These are phyloP conservation scores for Papiliotrema laurentii DNA, from an alignment of 1,284 basidiomycete species.

Conservation along the genomic window DNA sequence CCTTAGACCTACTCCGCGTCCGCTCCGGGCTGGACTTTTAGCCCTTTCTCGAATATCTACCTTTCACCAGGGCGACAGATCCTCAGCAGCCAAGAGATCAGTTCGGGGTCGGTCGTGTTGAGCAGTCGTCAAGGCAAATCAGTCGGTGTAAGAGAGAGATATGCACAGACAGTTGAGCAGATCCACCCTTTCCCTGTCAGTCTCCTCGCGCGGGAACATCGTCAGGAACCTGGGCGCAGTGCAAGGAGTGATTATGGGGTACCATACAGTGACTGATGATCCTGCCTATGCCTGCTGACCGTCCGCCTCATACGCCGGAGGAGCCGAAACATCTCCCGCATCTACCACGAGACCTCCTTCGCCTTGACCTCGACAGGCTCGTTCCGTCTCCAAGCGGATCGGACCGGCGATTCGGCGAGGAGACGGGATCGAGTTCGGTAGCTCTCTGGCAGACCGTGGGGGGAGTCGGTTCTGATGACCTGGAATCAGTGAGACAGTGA, in stretches of 20 bases:
- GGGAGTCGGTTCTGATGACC: slow-evolving; percentile 45
- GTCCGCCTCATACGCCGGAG: not conserved
- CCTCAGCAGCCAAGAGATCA: no score
- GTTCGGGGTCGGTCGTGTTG: no score
- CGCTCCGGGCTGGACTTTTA: no score
- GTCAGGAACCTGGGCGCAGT: no score
- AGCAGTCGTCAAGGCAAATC: no score
- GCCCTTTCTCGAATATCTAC: no score
- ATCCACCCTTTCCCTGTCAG: not conserved
- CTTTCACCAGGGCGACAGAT: no score
- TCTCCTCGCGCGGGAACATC: no score
- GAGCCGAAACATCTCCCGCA: not conserved
- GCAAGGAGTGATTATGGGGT: no score
- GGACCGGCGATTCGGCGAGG: slow-evolving; percentile 12
- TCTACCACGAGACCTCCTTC: slow-evolving; percentile 3
- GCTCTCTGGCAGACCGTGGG: slow-evolving; percentile 24
- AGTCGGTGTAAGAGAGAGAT: no score
- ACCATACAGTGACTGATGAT: slow-evolving; percentile 13
- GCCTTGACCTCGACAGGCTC: slow-evolving; percentile 20
- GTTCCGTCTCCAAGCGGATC: slow-evolving; percentile 11
- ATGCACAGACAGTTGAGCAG: not conserved
- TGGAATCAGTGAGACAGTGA: slow-evolving; percentile 11
- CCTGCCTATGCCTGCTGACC: slow-evolving; percentile 11
- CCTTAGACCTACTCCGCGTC: no score
- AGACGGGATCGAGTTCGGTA: slow-evolving; percentile 1